Evolutionary conservation across 345 rosid genomes (phyloP).

Genomic region (Firmiana major): DNA sequence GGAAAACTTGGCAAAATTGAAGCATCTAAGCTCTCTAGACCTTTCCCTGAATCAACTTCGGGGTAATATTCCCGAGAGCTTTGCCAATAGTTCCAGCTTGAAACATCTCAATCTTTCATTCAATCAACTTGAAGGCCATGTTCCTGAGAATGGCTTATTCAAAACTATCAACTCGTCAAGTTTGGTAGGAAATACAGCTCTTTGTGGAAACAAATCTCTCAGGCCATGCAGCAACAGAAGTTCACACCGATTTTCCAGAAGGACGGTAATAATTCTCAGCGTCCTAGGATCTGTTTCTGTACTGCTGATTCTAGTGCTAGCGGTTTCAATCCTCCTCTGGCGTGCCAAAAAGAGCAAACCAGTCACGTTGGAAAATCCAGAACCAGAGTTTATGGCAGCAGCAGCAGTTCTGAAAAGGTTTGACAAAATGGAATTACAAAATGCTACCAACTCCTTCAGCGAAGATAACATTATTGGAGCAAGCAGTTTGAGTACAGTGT

Average conservation of each 20-base stretch:
- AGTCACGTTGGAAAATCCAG: slow-evolving; percentile 29
- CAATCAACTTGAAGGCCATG: slow-evolving; percentile 69
- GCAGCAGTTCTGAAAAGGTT: slow-evolving; percentile 58
- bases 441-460: slow-evolving; percentile 59
- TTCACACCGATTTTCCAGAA: slow-evolving; percentile 42
- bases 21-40: slow-evolving; percentile 53
- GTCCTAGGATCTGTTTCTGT: slow-evolving; percentile 41
- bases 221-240: slow-evolving; percentile 41
- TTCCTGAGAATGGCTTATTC: slow-evolving; percentile 69
- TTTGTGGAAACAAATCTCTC: slow-evolving; percentile 55
- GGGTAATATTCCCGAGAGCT: slow-evolving; percentile 61
- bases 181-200: slow-evolving; percentile 59
- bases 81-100: slow-evolving; percentile 49
- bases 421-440: slow-evolving; percentile 45
- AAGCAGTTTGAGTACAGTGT: slow-evolving; percentile 82
- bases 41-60: slow-evolving; percentile 59
- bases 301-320: slow-evolving; percentile 32
- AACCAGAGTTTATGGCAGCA: slow-evolving; percentile 45
- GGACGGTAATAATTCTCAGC: slow-evolving; percentile 30
- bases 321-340: slow-evolving; percentile 26
- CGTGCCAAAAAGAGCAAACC: slow-evolving; percentile 22
- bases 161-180: slow-evolving; percentile 38
- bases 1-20: slow-evolving; percentile 34
- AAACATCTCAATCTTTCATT: slow-evolving; percentile 61
- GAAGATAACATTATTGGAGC: slow-evolving; percentile 53